A percentile compares a stretch with the other conserved stretches of the same genome.
Evolutionary conservation across 257 asterid genomes (phyloP).

Genomic region (Solanum megistacrolobum): DNA sequence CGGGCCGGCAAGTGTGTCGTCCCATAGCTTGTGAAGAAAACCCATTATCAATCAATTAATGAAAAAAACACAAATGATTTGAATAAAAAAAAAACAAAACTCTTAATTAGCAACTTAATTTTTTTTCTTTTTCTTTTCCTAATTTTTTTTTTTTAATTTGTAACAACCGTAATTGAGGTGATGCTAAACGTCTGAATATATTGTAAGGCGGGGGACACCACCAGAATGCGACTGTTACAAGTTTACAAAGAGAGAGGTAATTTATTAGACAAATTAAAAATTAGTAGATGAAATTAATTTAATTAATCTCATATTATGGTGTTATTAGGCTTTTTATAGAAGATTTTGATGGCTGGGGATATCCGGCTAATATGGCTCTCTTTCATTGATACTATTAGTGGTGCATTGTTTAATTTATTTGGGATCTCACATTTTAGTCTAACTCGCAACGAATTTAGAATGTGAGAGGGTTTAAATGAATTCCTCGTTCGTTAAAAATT

Average conservation of each 20-base stretch:
- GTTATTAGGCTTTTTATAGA: conserved; percentile 21
- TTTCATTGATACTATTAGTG: background rate
- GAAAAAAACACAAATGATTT: background rate
- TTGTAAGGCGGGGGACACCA: conserved; percentile 23
- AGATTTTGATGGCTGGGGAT: conserved; percentile 2
- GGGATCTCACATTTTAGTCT: background rate
- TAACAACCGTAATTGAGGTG: conserved; percentile 63
- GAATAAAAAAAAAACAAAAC: background rate
- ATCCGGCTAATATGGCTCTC: conserved; percentile 10
- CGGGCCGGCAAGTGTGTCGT: conserved; percentile 80
- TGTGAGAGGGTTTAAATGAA: background rate
- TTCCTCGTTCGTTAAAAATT: background rate
- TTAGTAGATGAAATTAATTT: background rate
- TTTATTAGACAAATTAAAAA: background rate
- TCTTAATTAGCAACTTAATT: background rate
- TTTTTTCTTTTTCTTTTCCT: background rate
- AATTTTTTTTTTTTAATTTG: conserved; percentile 11
- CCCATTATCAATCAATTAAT: conserved; percentile 34
- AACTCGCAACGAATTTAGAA: background rate
- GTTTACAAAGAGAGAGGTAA: conserved; percentile 9
- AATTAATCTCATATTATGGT: background rate
- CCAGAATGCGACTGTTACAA: conserved; percentile 68
- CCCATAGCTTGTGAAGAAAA: conserved; percentile 80
- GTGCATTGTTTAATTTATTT: background rate
- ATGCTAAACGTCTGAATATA: conserved; percentile 9